Evolutionary conservation across 164 flowering plant species (phyloP).

Genomic region (Aristolochia californica): DNA sequence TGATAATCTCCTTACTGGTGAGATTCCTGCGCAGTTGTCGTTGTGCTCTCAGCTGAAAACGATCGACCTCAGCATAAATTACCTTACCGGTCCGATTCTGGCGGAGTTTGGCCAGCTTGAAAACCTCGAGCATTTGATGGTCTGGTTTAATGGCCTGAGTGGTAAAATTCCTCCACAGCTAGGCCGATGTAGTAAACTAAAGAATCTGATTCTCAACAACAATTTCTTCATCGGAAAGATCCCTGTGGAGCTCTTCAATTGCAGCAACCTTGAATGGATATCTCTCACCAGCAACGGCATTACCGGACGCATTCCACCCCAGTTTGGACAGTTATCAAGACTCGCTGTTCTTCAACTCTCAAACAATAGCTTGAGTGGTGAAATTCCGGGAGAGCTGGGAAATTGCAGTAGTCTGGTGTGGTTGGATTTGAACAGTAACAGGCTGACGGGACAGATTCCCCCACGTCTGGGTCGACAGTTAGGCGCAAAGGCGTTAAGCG

Average conservation of each 20-base stretch:
- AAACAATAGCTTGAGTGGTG: conserved; percentile 60
- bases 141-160: conserved; percentile 71
- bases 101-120: conserved; percentile 50
- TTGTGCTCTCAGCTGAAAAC: conserved; percentile 47
- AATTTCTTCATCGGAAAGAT: conserved; percentile 52
- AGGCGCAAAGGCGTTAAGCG: conserved; percentile 50
- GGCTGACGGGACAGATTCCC: conserved; percentile 64
- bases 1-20: conserved; percentile 55
- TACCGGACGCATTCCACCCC: conserved; percentile 48
- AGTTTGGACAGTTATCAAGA: conserved; percentile 48
- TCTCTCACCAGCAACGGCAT: conserved; percentile 72
- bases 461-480: conserved; percentile 60
- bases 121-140: conserved; percentile 71
- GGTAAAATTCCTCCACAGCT: conserved; percentile 67
- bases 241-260: conserved; percentile 49
- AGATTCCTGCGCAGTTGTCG: conserved; percentile 46
- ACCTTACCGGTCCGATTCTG: conserved; percentile 67
- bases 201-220: conserved; percentile 70
- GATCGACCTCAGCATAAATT: conserved; percentile 74
- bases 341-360: conserved; percentile 77
- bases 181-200: conserved; percentile 54
- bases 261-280: conserved; percentile 74
- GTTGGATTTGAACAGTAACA: conserved; percentile 74
- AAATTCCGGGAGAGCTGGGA: conserved; percentile 57
- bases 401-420: conserved; percentile 81